Evolutionary conservation across 2,329 filamentous ascomycete species (phyloP), one percentile per base, ranked within the genome.

Genomic region (Trichoderma sp.): DNA sequence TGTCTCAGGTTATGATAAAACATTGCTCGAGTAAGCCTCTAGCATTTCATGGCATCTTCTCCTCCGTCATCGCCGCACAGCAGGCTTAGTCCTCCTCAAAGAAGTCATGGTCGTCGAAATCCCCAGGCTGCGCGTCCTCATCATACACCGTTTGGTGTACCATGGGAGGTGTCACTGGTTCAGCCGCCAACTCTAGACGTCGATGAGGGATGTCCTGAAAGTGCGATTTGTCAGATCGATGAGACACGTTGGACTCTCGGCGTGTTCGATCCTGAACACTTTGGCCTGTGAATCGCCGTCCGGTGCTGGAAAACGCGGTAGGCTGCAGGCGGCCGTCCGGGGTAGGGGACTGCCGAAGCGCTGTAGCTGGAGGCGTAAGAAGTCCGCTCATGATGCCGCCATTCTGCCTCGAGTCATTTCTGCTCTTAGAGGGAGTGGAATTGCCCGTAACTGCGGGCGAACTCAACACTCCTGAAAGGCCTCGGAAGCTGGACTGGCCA

Each of bases 341-440:
- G 3, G 85, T 82, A 0, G 89, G 87, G 3, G 87, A 88, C 74
- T 89, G 89, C 57, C 92, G 91, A 62, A 92, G 80, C 69, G 90
- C 89, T 4, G 92, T 94, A 34, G 92, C 90, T 5, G 95, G 95
- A n/a, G 95, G 95, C 1, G 95, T 98, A 85, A 98, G 86, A 26
- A 97, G 88, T 1, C 95, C 95, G 0, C 91, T 91, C 23, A 95
- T 85, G 73, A 94, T 91, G 66, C 86, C 83, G 63, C 86, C 83
- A 77, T 79, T 86, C 1, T 90, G 85, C 4, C 84, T 81, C 0
- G 81, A 79, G 47, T 83, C 87, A 57, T 84, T 84, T 76, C 88
- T 90, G 59, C 84, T 84, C 77, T 87, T 91, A 9, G 90, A 91
- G 6, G 91, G 91, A 0, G 91, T 92, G 58, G 83, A 82, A 72